Evolutionary conservation across 140 eudicot genomes (phyloP), one percentile per base, ranked within the genome.

Genomic region (Senecio squalidus): DNA sequence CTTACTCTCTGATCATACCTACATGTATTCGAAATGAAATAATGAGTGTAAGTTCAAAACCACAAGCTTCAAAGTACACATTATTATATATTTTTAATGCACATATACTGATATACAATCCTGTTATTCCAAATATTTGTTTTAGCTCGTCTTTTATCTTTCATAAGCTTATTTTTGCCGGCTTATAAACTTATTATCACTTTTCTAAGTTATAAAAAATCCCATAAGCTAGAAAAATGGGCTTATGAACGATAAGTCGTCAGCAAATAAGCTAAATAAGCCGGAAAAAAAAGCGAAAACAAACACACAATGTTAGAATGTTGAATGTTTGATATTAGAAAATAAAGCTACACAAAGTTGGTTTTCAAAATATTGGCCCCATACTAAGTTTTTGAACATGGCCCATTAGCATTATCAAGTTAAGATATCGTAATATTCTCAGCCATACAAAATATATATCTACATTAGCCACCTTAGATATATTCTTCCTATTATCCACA

Each of bases 1-100:
- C 98, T 86, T 47, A 90, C 98, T 58, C 98, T 85, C 17, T 66
- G 43, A 69, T 90, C 98, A 55, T 67, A 90, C 95, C 98, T 90
- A 51, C 60, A 41, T 46, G 25, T 31, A 18, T 24, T 34, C 2
- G 41, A 18, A 66, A 17, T 36, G 15, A 9, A 21, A 67, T 27
- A n/a, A 24, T 39, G 52, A 9, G 24, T 4, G 23, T 30, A 36
- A 27, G 24, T 49, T 66, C 44, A 41, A 40, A 40, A 47, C 25
- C 58, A 34, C 43, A 60, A 17, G 1, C 39, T 39, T 47, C 13
- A 13, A 5, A 51, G 17, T 48, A 48, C 55, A 10, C 21, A 23
- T 6, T 24, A 24, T 24, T 8, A 53, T 16, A 4, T 53, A 53
- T 27, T 1, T 29, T 53, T 28, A 8, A 29, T 54, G 21, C 60